A percentile compares a stretch with the other conserved stretches of the same genome.
These are phyloP conservation scores for Clohesyomyces aquaticus DNA, from an alignment of 495 filamentous ascomycete genomes.

Conservation along the genomic window DNA sequence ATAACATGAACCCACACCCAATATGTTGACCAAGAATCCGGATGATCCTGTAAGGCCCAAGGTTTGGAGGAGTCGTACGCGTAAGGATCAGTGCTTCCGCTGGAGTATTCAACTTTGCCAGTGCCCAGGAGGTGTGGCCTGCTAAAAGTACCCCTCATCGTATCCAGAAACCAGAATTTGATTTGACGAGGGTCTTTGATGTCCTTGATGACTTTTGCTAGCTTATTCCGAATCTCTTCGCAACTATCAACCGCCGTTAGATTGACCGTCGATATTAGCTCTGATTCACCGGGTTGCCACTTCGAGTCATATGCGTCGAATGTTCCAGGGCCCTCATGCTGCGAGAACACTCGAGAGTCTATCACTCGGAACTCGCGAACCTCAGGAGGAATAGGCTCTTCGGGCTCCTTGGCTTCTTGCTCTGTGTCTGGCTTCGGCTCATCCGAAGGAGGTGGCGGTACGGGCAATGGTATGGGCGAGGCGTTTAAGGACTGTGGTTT, in stretches of 20 bases:
- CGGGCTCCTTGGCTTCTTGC: conserved; percentile 11
- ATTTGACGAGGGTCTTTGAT: conserved; percentile 41
- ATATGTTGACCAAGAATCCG: conserved; percentile 13
- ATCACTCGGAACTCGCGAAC: conserved; percentile 39
- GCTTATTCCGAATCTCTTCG: conserved; percentile 36
- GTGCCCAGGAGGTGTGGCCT: conserved; percentile 36
- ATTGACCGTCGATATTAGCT: conserved; percentile 27
- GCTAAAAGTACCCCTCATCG: conserved; percentile 22
- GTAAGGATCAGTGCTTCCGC: conserved; percentile 35
- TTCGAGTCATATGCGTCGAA: conserved; percentile 38
- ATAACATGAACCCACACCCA: conserved; percentile 41
- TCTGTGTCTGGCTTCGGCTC: conserved; percentile 9
- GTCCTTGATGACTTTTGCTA: conserved; percentile 33
- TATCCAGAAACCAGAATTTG: conserved; percentile 42
- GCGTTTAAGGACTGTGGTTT: conserved; percentile 14
- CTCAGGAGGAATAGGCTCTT: conserved; percentile 15
- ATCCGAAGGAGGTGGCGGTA: conserved; percentile 8
- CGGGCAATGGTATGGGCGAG: neutral
- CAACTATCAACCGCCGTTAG: conserved; percentile 21
- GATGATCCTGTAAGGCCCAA: conserved; percentile 27
- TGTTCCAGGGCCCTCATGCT: conserved; percentile 39
- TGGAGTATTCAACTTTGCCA: conserved; percentile 38
- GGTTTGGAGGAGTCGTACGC: conserved; percentile 13
- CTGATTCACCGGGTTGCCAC: conserved; percentile 23
- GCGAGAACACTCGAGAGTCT: conserved; percentile 37